Conservation (phyloP, 768 basidiomycete genomes). For the Dentipellis sp. region DNA sequence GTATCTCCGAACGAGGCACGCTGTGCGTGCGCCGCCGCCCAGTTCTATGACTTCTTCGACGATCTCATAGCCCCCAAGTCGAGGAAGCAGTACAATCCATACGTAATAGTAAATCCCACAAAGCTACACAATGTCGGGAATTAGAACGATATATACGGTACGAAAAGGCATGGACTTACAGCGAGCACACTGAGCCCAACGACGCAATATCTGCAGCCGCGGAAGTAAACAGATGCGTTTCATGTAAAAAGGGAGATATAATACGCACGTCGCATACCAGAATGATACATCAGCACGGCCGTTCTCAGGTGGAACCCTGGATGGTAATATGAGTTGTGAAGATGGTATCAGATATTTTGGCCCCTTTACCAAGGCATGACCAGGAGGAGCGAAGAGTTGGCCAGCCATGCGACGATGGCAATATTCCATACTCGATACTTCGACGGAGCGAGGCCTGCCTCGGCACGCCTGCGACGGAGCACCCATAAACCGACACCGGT, state of each 20-base stretch:
- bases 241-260: neutral
- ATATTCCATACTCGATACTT: constrained; percentile 16
- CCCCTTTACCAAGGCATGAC: constrained; percentile 25
- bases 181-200: constrained; percentile 20
- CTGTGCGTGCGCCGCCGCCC: constrained; percentile 8
- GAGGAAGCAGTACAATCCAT: constrained; percentile 37
- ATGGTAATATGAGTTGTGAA: neutral
- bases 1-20: constrained; percentile 9
- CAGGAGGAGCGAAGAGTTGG: constrained; percentile 20
- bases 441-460: constrained; percentile 15
- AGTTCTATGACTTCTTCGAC: constrained; percentile 27
- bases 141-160: neutral
- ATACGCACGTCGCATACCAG: constrained; percentile 20
- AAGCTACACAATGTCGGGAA: constrained; percentile 1
- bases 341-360: neutral
- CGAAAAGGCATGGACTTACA: constrained; percentile 8
- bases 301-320: constrained; percentile 19
- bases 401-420: constrained; percentile 16
- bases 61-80: constrained; percentile 34
- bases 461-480: constrained; percentile 19
- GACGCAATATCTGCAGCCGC: constrained; percentile 17
- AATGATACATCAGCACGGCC: constrained; percentile 23
- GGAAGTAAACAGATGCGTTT: neutral
- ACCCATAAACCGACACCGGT: constrained; percentile 24
- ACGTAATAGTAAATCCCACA: constrained; percentile 22